Evolutionary conservation across 176 grass and related monocot genomes (phyloP), one percentile per base, ranked within the genome.

Genomic region (Pharus latifolius): DNA sequence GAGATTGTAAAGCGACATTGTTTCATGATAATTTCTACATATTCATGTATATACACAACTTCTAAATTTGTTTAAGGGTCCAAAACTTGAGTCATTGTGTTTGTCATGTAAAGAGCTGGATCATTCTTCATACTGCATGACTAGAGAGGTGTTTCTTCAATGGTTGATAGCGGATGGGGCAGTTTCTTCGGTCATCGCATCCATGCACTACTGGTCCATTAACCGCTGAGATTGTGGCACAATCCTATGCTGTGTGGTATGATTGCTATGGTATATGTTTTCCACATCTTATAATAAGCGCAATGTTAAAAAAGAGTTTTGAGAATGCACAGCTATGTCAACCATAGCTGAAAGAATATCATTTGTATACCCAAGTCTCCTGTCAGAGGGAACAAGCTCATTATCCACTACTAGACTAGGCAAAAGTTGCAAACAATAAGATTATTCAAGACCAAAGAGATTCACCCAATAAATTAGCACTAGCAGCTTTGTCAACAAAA

Each of bases 41-140:
- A 71, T 44, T 59, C 65, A 59, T 86, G 83, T 86, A 85, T 56
- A 85, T 85, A 85, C 49, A 76, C n/a, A 80, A 85, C 77, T 76
- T 55, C 44, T 26, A 56, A 40, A 49, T 4, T 47, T 20, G 54
- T 23, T 15, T 50, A 49, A 56, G 58, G 49, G 18, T 41, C 38
- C 25, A 27, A 37, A 66, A 70, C 30, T 64, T 63, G 18, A 67
- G 40, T 35, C 69, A 56, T 51, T 63, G 11, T 55, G 35, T 24
- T 43, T 42, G 24, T 25, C 31, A 15, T 53, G 46, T 33, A 53
- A 42, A 4, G 19, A 6, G 12, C 31, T 14, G 60, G 14, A 26
- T 63, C 27, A 15, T 26, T n/a, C 1, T 61, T 40, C 34, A 29
- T 29, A 47, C 16, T 10, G 32, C 16, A n/a, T n/a, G n/a, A n/a